phyloP scores from a whole-genome alignment of 805 yeast species.

The Groenewaldozyma salmanticensis region DNA sequence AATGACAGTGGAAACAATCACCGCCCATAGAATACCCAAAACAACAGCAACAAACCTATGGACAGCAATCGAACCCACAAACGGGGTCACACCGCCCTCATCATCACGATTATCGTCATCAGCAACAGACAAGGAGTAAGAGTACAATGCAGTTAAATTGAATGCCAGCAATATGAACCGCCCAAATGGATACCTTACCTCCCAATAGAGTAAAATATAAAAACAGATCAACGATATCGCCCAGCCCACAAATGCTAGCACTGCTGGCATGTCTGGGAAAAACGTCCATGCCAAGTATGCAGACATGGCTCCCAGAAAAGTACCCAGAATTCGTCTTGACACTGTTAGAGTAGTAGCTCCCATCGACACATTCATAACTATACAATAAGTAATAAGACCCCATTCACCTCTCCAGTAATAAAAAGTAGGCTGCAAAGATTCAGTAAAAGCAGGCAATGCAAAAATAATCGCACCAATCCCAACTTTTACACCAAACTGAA shows the following conservation, averaged over 20 bases:
- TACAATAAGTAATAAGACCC: conserved; percentile 73
- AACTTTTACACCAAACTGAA: conserved; percentile 70
- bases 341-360: conserved; percentile 79
- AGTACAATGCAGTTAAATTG: conserved; percentile 68
- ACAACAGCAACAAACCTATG: conserved; percentile 69
- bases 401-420: conserved; percentile 71
- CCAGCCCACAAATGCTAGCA: conserved; percentile 42
- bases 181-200: conserved; percentile 35
- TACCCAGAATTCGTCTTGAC: conserved; percentile 46
- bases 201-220: conserved; percentile 59
- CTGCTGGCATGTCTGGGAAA: conserved; percentile 45
- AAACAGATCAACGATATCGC: conserved; percentile 33
- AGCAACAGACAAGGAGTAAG: conserved; percentile 54
- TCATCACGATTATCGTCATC: conserved; percentile 43
- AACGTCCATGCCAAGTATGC: conserved; percentile 55
- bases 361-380: conserved; percentile 74
- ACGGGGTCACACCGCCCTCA: conserved; percentile 63
- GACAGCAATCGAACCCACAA: conserved; percentile 63
- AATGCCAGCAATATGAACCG: conserved; percentile 61
- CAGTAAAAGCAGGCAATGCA: conserved; percentile 58
- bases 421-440: conserved; percentile 44
- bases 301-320: conserved; percentile 55
- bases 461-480: conserved; percentile 65
- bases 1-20: conserved; percentile 52
- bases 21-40: conserved; percentile 69